These are phyloP conservation scores for Westerdykella aurantiaca DNA, from an alignment of 2,329 filamentous ascomycete species.

Conservation along the genomic window DNA sequence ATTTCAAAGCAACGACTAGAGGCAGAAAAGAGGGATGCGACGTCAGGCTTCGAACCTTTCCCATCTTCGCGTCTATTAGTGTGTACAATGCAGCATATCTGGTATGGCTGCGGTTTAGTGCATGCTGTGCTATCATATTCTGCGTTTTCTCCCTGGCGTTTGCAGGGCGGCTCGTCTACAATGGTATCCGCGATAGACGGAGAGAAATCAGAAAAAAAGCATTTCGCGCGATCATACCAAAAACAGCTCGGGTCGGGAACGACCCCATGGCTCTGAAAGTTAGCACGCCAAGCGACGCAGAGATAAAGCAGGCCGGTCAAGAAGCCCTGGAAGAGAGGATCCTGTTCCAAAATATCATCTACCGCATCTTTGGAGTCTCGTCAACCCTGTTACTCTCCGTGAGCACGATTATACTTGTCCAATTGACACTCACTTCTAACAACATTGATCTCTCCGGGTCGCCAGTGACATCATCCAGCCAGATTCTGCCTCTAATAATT, in stretches of 20 bases:
- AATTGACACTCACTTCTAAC: background rate
- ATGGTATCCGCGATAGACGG: background rate
- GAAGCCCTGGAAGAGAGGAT: background rate
- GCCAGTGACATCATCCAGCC: background rate
- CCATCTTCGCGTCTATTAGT: background rate
- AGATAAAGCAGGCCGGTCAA: background rate
- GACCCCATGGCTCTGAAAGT: background rate
- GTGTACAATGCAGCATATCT: background rate
- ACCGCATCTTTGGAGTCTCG: background rate
- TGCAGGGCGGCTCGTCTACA: background rate
- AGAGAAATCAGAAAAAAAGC: background rate
- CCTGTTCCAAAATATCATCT: background rate
- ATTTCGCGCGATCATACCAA: background rate
- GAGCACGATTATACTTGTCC: background rate
- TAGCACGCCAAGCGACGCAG: background rate
- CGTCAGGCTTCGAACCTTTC: background rate
- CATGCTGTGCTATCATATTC: background rate
- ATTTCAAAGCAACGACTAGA: background rate
- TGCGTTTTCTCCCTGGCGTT: background rate
- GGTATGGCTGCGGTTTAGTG: background rate
- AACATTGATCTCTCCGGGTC: constrained; percentile 1
- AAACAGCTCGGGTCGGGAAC: background rate
- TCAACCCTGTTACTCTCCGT: background rate
- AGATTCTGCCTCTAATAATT: background rate
- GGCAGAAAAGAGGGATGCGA: constrained; percentile 1